Evolutionary conservation across 192 early-diverging fungal species (phyloP).

Genomic region (Rhizoclosmatium sp.): DNA sequence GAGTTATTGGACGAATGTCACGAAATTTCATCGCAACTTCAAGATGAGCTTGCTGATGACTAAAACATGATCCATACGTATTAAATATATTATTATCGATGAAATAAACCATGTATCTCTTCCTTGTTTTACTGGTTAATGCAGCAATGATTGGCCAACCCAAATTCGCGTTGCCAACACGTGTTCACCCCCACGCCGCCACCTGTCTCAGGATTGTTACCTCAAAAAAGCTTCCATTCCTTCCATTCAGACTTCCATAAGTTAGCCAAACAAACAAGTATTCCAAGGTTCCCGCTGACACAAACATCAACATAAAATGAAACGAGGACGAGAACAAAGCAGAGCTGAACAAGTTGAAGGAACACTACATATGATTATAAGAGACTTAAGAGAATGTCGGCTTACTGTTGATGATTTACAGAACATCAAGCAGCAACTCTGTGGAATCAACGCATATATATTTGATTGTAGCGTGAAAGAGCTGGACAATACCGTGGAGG

Average conservation of each 20-base stretch:
- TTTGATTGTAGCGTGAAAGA: slow-evolving; percentile 18
- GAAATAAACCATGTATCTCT: neutral
- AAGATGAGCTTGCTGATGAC: slow-evolving; percentile 20
- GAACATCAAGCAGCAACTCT: slow-evolving; percentile 27
- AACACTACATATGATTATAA: neutral
- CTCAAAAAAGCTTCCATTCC: neutral
- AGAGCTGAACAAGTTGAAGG: slow-evolving; percentile 1
- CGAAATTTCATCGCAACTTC: slow-evolving; percentile 19
- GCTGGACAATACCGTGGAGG: slow-evolving; percentile 5
- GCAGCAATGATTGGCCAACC: neutral
- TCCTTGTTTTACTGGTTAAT: neutral
- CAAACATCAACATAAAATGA: neutral
- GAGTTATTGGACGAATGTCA: slow-evolving; percentile 30
- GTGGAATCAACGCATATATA: slow-evolving; percentile 19
- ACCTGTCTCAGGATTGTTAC: neutral
- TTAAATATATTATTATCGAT: neutral
- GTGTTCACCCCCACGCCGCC: neutral
- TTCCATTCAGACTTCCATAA: neutral
- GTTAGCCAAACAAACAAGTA: neutral
- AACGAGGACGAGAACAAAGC: neutral
- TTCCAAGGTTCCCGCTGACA: neutral
- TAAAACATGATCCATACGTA: neutral
- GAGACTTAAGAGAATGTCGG: neutral
- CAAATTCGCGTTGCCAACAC: neutral
- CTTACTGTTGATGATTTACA: neutral